Evolutionary conservation across 2,329 filamentous ascomycete genomes (phyloP).

Genomic region (Aspergillus sclerotialis): DNA sequence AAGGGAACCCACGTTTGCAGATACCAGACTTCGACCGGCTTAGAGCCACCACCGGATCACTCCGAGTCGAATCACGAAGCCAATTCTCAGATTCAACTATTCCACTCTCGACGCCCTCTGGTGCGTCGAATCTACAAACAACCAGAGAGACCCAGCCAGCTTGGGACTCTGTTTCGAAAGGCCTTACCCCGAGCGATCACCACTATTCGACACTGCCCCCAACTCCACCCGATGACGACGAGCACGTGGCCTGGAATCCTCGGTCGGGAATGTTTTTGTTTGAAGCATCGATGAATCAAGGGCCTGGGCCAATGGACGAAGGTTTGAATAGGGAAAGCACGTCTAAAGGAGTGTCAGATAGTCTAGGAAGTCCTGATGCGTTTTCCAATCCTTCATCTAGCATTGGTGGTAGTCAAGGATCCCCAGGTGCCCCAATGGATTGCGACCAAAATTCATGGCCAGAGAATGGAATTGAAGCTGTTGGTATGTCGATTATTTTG

Average conservation of each 20-base stretch:
- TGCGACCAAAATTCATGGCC: conserved; percentile 29
- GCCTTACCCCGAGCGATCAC: conserved; percentile 15
- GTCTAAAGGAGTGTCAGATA: conserved; percentile 21
- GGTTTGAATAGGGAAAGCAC: conserved; percentile 20
- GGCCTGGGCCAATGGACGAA: conserved; percentile 22
- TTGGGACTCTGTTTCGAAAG: conserved; percentile 17
- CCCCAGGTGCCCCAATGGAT: conserved; percentile 24
- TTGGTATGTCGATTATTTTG: conserved; percentile 21
- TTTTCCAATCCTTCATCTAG: conserved; percentile 24
- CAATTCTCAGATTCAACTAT: conserved; percentile 22
- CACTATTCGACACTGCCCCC: conserved; percentile 30
- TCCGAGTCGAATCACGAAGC: conserved; percentile 19
- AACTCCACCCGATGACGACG: conserved; percentile 38
- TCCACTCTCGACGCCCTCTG: conserved; percentile 29
- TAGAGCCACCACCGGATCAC: too few relatives aligned
- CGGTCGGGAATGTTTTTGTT: conserved; percentile 23
- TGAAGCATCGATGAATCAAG: conserved; percentile 19
- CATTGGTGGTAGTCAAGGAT: conserved; percentile 23
- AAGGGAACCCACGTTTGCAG: conserved; percentile 35
- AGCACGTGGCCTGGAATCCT: conserved; percentile 31
- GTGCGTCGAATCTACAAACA: conserved; percentile 23
- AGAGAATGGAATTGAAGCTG: conserved; percentile 29
- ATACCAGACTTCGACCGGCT: conserved; percentile 44
- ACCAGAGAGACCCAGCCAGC: conserved; percentile 23
- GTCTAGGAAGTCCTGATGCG: conserved; percentile 22